phyloP scores from a whole-genome alignment of 164 flowering plant species.

The Pachysandra terminalis region DNA sequence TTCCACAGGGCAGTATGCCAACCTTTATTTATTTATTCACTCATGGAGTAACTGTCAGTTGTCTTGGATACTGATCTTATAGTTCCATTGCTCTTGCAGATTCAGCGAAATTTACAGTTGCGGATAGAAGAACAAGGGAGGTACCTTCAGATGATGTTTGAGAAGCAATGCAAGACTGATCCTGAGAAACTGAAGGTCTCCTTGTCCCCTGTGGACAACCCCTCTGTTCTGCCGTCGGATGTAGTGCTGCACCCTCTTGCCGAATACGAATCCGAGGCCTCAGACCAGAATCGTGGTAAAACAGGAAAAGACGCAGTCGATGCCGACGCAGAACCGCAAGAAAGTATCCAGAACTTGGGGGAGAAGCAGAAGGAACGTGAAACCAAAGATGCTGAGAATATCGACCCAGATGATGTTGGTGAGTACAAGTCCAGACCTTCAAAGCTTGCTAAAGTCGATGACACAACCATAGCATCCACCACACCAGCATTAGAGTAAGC shows the following conservation, averaged over 20 bases:
- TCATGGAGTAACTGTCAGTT: too few relatives aligned
- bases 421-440: slow-evolving; percentile 32
- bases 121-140: slow-evolving; percentile 93
- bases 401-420: slow-evolving; percentile 14
- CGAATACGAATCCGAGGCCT: slow-evolving; percentile 25
- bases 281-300: slow-evolving; percentile 22
- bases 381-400: slow-evolving; percentile 14
- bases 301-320: slow-evolving; percentile 7
- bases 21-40: too few relatives aligned
- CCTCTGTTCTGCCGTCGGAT: slow-evolving; percentile 35
- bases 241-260: slow-evolving; percentile 24
- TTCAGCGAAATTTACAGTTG: slow-evolving; percentile 87
- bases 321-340: slow-evolving; percentile 13
- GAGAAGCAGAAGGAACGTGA: slow-evolving; percentile 30
- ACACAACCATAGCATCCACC: slow-evolving; percentile 13
- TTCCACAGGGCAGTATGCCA: too few relatives aligned
- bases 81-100: slow-evolving; percentile 51
- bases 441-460: slow-evolving; percentile 51
- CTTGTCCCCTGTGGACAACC: slow-evolving; percentile 29
- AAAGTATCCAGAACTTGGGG: slow-evolving; percentile 15
- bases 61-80: background rate
- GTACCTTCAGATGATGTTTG: slow-evolving; percentile 89
- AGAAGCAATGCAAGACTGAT: slow-evolving; percentile 71
- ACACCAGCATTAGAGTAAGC: background rate
- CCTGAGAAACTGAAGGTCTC: slow-evolving; percentile 41